These are phyloP conservation scores for Fusarium scirpi DNA, from an alignment of 2,329 filamentous ascomycete genomes.

Conservation along the genomic window DNA sequence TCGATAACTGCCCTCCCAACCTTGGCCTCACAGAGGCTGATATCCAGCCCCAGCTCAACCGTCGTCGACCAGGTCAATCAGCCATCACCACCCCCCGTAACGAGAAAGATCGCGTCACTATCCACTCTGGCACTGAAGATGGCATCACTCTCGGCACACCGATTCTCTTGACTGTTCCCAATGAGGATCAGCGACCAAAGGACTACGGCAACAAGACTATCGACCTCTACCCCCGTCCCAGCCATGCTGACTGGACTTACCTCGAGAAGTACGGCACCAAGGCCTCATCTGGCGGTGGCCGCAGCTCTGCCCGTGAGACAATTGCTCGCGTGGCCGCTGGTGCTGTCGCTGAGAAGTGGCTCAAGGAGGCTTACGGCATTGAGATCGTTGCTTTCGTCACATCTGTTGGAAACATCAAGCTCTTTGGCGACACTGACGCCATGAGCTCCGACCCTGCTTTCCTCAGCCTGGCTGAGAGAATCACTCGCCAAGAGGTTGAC, in stretches of 20 bases:
- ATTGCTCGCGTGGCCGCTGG: constrained; percentile 93
- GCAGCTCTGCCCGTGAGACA: constrained; percentile 93
- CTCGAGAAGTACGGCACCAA: constrained; percentile 97
- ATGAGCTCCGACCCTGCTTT: constrained; percentile 84
- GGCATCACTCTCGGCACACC: constrained; percentile 92
- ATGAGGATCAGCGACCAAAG: constrained; percentile 91
- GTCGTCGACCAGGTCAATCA: constrained; percentile 88
- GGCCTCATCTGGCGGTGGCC: constrained; percentile 88
- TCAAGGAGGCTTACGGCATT: constrained; percentile 81
- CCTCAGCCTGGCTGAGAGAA: constrained; percentile 74
- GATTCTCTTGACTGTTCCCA: constrained; percentile 86
- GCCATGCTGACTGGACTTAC: constrained; percentile 97
- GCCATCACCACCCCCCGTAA: constrained; percentile 91
- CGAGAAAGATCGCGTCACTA: constrained; percentile 91
- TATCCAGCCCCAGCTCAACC: constrained; percentile 95
- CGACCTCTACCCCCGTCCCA: constrained; percentile 90
- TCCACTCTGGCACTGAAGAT: constrained; percentile 92
- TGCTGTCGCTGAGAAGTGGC: constrained; percentile 93
- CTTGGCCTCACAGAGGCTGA: constrained; percentile 86
- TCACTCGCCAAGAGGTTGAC: constrained; percentile 74
- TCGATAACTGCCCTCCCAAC: constrained; percentile 91
- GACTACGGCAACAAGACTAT: constrained; percentile 93
- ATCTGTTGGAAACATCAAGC: constrained; percentile 75
- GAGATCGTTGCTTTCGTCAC: constrained; percentile 93
- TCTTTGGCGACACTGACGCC: constrained; percentile 50